Evolutionary conservation across 1,284 basidiomycete genomes (phyloP), one percentile per base, ranked within the genome.

Genomic region (Chalciporus sp.): DNA sequence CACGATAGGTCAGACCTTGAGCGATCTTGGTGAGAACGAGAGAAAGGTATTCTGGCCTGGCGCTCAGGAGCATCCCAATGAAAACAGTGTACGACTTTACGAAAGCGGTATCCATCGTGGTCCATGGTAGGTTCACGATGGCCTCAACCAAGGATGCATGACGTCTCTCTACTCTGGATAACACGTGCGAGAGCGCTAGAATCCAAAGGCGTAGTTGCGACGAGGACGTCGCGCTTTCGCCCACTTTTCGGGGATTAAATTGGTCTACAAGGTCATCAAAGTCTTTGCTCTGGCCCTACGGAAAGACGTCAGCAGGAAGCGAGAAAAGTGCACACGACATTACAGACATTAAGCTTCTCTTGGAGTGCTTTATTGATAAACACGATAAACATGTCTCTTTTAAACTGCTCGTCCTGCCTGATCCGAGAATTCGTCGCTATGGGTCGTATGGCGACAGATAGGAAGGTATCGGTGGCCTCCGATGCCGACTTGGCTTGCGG

Each of bases 11-110:
- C 53, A 98, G 83, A 12, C 93, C 93, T 55, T 87, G 86, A 7
- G 94, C 85, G 39, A 92, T 86, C 71, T 85, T 93, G 51, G 80
- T 80, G 10, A 98, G 81, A 9, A 98, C 87, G 56, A 90, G 80
- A 33, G 86, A 88, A 29, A 97, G 81, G 76, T 97, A 99, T 72
- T 96, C 94, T 56, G 94, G 91, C 58, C 92, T 79, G n/a, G 96
- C 94, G 61, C 90, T 94, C 60, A 98, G 85, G 37, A 99, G 84
- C 75, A 95, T 92, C 42, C 93, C 92, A 43, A 95, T 84, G 68
- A 98, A 98, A 26, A 90, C 83, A 26, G 86, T 87, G 70, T 94
- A 97, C 12, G 86, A 84, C 70, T 87, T 90, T 49, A 94, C 94
- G 62, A 95, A 92, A 19, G 79, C 75, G 42, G 82, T 83, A 61